These are phyloP conservation scores for Boletus sp. DNA, from an alignment of 768 basidiomycete genomes.

Conservation along the genomic window DNA sequence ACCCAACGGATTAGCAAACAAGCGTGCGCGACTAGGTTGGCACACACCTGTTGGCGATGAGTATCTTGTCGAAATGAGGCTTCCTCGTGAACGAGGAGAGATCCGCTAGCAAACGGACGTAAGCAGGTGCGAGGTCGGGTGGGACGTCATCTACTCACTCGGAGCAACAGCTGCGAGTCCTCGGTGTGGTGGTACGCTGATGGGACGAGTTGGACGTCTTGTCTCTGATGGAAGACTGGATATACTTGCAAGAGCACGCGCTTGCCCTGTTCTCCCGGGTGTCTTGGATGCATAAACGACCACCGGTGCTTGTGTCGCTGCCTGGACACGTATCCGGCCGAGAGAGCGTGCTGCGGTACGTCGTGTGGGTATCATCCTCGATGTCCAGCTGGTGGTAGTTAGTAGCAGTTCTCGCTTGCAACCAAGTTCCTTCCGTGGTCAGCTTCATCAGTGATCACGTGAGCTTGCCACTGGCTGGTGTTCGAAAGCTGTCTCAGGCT, in stretches of 20 bases:
- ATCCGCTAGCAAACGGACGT: slow-evolving; percentile 1
- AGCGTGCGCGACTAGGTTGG: not conserved
- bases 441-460: not conserved
- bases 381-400: not conserved
- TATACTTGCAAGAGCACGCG: slow-evolving; percentile 1
- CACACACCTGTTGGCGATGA: slow-evolving; percentile 78
- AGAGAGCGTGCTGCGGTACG: slow-evolving; percentile 27
- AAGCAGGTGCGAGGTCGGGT: not conserved
- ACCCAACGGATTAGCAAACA: not conserved
- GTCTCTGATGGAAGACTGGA: not conserved
- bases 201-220: not conserved
- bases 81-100: slow-evolving; percentile 17
- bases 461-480: too few species aligned
- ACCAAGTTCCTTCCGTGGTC: slow-evolving; percentile 15
- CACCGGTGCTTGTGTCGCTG: slow-evolving; percentile 4
- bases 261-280: slow-evolving; percentile 7
- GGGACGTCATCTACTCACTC: slow-evolving; percentile 12
- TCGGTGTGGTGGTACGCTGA: not conserved
- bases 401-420: not conserved
- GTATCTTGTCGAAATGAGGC: slow-evolving; percentile 84
- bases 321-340: slow-evolving; percentile 17
- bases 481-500: too few species aligned
- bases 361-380: slow-evolving; percentile 30
- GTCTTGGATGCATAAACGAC: slow-evolving; percentile 6
- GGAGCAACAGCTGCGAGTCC: slow-evolving; percentile 14